phyloP scores from a whole-genome alignment of 441 rosid genomes.

The Croton laevigatus region DNA sequence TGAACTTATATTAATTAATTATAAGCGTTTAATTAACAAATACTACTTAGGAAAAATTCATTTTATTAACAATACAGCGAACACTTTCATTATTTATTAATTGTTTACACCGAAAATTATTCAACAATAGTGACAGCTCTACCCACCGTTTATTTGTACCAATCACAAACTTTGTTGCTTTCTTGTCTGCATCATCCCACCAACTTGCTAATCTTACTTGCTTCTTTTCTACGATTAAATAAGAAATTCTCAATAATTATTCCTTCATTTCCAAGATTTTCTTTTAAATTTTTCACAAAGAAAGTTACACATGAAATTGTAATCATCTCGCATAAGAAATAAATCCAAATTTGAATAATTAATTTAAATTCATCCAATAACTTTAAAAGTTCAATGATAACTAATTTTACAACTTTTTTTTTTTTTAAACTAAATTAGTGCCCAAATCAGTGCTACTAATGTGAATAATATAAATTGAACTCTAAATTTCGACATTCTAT shows the following conservation, averaged over 20 bases:
- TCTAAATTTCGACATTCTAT: too few species aligned
- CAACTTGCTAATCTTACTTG: slow-evolving; percentile 19
- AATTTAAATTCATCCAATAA: too few species aligned
- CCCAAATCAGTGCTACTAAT: too few species aligned
- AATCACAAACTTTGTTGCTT: slow-evolving; percentile 26
- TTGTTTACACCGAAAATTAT: background rate
- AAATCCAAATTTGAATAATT: too few species aligned
- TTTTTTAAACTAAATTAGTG: too few species aligned
- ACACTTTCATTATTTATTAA: background rate
- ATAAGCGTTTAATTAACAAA: too few species aligned
- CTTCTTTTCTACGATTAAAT: slow-evolving; percentile 20
- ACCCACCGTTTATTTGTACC: slow-evolving; percentile 24
- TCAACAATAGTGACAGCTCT: slow-evolving; percentile 1
- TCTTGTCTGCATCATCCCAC: slow-evolving; percentile 31
- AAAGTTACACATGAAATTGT: too few species aligned
- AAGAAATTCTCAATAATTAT: background rate
- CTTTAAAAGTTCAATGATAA: too few species aligned
- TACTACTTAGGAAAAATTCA: background rate
- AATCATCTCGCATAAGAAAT: too few species aligned
- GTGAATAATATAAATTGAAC: too few species aligned
- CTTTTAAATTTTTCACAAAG: too few species aligned
- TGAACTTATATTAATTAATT: background rate
- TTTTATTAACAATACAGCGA: background rate
- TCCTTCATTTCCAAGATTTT: background rate
- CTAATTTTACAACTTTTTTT: too few species aligned